phyloP scores from a whole-genome alignment of 2,329 filamentous ascomycete genomes.

The Colletotrichum aenigma region DNA sequence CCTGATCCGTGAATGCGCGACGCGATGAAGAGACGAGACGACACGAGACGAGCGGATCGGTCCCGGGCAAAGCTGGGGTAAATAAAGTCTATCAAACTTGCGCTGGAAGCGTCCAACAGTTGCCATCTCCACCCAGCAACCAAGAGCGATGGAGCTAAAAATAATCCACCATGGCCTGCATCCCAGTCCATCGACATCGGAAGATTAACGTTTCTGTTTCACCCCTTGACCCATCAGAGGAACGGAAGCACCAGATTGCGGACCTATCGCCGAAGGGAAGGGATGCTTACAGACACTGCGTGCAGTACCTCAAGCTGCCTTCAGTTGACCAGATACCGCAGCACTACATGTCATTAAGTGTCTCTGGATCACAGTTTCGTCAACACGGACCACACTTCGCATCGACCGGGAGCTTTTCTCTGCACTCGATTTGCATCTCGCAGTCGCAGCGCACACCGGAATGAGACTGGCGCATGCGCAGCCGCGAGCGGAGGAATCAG shows the following conservation, averaged over 20 bases:
- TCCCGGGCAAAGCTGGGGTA: constrained; percentile 19
- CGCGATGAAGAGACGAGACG: constrained; percentile 1
- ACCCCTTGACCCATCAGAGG: constrained; percentile 16
- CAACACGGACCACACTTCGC: background rate
- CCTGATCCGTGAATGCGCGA: background rate
- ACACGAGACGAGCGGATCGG: constrained; percentile 16
- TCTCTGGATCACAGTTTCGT: background rate
- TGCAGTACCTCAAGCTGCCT: background rate
- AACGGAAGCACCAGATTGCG: constrained; percentile 7
- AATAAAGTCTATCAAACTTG: background rate
- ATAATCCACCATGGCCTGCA: constrained; percentile 17
- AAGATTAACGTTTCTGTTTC: constrained; percentile 22
- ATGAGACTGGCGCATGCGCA: background rate
- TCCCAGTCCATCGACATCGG: constrained; percentile 19
- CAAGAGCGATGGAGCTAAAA: constrained; percentile 11
- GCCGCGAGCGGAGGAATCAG: background rate
- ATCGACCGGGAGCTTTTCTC: background rate
- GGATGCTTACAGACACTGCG: background rate
- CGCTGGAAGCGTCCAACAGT: background rate
- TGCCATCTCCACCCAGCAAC: background rate
- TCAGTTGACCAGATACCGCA: background rate
- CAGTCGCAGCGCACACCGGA: background rate
- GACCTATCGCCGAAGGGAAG: background rate
- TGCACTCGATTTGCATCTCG: background rate
- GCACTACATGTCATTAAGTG: background rate